Evolutionary conservation across 164 flowering plant species (phyloP).

Genomic region (Brasenia schreberi): DNA sequence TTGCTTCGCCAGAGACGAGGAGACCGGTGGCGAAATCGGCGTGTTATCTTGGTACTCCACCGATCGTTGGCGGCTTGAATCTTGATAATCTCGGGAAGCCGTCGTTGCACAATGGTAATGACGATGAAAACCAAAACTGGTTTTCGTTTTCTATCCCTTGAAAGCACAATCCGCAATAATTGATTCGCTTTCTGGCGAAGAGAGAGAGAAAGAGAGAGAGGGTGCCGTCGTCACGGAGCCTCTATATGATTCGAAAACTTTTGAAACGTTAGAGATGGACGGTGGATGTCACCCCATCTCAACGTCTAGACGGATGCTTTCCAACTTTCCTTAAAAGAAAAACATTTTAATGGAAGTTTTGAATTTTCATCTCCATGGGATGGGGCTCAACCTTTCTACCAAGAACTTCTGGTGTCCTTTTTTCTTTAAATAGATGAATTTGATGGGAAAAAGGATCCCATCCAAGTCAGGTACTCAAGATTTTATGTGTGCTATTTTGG

Average conservation of each 20-base stretch:
- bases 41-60: constrained; percentile 22
- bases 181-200: background rate
- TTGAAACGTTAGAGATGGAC: constrained; percentile 3
- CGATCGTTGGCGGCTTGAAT: background rate
- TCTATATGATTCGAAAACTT: background rate
- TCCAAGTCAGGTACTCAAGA: no score
- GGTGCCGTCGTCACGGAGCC: background rate
- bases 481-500: no score
- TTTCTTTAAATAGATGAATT: no score
- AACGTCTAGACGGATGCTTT: background rate
- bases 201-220: background rate
- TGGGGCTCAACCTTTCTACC: no score
- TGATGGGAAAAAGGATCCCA: no score
- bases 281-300: background rate
- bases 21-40: constrained; percentile 15
- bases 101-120: background rate
- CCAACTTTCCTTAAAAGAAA: no score
- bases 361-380: no score
- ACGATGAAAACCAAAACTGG: background rate
- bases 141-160: background rate
- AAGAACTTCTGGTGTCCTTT: no score
- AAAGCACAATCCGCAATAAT: no score
- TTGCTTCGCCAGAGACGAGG: constrained; percentile 24
- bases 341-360: no score
- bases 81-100: background rate